phyloP scores from a whole-genome alignment of 2,329 filamentous ascomycete species.

The Monilinia fructigena region DNA sequence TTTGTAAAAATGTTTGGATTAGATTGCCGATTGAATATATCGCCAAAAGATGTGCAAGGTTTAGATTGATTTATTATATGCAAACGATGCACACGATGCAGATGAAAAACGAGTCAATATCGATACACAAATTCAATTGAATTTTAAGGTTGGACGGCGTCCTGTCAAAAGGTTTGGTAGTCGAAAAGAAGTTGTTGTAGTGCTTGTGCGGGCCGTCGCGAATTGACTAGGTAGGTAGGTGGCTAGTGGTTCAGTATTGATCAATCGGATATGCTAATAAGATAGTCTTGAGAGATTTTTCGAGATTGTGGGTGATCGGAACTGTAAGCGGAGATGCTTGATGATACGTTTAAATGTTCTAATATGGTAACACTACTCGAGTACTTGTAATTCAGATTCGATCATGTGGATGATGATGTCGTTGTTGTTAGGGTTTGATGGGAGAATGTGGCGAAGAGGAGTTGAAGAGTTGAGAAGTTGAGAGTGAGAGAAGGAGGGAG shows the following conservation, averaged over 20 bases:
- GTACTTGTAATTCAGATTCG: neutral
- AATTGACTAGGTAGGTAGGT: neutral
- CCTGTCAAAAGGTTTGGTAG: neutral
- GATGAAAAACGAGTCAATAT: neutral
- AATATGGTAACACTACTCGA: neutral
- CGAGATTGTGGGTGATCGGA: constrained; percentile 14
- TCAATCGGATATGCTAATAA: constrained; percentile 13
- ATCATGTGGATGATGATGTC: neutral
- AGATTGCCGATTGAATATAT: constrained; percentile 11
- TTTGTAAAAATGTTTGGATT: constrained; percentile 13
- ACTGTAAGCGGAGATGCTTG: constrained; percentile 5
- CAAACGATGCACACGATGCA: constrained; percentile 3
- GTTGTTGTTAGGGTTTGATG: neutral
- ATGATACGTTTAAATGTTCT: neutral
- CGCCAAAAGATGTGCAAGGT: neutral
- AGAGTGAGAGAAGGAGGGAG: neutral
- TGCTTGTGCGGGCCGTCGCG: constrained; percentile 23
- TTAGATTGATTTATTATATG: neutral
- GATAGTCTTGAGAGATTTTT: constrained; percentile 5
- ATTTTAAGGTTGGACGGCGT: constrained; percentile 5
- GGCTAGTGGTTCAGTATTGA: constrained; percentile 8
- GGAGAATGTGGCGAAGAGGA: constrained; percentile 6
- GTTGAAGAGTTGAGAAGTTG: neutral
- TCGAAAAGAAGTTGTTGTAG: neutral
- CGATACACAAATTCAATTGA: constrained; percentile 12